Base-by-base conservation (phyloP, 2,329 filamentous ascomycete species). In the Diaporthe humulicola region DNA sequence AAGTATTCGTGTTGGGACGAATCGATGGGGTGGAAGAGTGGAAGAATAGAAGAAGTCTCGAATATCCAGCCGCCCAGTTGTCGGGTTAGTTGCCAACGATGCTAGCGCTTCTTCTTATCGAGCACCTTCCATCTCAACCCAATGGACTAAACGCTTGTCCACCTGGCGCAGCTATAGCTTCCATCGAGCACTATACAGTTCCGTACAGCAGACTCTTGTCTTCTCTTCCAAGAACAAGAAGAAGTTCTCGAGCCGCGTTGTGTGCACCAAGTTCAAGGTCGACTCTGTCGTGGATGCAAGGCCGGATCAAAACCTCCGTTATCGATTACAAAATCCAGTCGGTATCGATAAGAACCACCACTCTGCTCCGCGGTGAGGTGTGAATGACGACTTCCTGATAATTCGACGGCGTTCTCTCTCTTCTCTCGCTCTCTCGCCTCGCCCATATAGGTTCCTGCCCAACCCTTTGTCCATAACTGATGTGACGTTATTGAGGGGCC, bases 301-400 rank as follows among this genome's bases (percentile, higher is more conserved):
- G n/a, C 70, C 70, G 70, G 70, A 72, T 42, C 57, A 72, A 72
- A 72, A 56, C 48, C 57, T 72, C 70, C 70, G 70, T 42, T 64
- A 48, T 64, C 54, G 57, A 61, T 72, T 7, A 64, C 19, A 50
- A 38, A 42, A 42, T 30, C 42, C 12, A 69, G 48, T 22, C 7
- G 8, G n/a, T 69, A 64, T 56, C 57, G 57, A 72, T 72, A 72
- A 72, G 48, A 19, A 15, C 2, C 28, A 54, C 30, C 33, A 61
- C 57, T 40, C 25, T 42, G 2, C 22, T 19, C 45, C 12, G 9
- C 8, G 14, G 33, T 69, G 64, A 69, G 64, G 48, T 69, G 48
- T 56, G 70, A 33, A 72, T 72, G 70, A 72, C 70, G 70, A 64
- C 30, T 56, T 64, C 57, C 17, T 5, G 70, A 64, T 56, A 64